Evolutionary conservation across 2,329 filamentous ascomycete genomes (phyloP).

Genomic region (Alternaria incomplexa): DNA sequence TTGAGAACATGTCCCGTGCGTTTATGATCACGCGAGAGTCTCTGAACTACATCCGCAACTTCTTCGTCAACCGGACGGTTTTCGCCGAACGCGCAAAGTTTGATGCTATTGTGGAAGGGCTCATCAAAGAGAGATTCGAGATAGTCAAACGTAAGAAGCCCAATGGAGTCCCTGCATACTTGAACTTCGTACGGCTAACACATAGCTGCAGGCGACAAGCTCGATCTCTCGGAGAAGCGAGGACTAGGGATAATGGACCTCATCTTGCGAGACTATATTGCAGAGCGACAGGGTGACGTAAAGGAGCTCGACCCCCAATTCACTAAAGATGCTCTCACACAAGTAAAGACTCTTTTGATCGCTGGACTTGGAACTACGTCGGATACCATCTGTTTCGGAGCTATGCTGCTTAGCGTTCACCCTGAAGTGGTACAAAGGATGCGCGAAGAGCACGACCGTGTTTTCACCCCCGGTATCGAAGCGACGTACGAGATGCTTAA

Average conservation of each 20-base stretch:
- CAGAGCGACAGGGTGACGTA: conserved; percentile 21
- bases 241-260: conserved; percentile 46
- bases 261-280: conserved; percentile 36
- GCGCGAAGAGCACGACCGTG: conserved; percentile 57
- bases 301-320: conserved; percentile 42
- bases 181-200: not conserved
- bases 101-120: conserved; percentile 40
- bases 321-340: conserved; percentile 43
- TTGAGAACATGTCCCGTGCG: conserved; percentile 23
- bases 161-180: too few relatives aligned
- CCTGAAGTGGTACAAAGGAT: conserved; percentile 40
- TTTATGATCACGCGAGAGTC: conserved; percentile 19
- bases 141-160: not conserved
- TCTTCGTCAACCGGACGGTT: conserved; percentile 16
- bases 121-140: conserved; percentile 48
- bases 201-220: conserved; percentile 25
- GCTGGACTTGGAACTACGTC: conserved; percentile 54
- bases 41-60: conserved; percentile 27
- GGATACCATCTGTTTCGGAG: conserved; percentile 37
- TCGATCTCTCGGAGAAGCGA: conserved; percentile 46
- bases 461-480: conserved; percentile 55
- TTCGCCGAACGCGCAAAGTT: conserved; percentile 26
- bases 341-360: conserved; percentile 51
- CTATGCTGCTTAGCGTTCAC: conserved; percentile 38
- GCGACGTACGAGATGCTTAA: conserved; percentile 49